These are phyloP conservation scores for Claviceps quebecensis DNA, from an alignment of 2,329 filamentous ascomycete genomes.

Conservation along the genomic window DNA sequence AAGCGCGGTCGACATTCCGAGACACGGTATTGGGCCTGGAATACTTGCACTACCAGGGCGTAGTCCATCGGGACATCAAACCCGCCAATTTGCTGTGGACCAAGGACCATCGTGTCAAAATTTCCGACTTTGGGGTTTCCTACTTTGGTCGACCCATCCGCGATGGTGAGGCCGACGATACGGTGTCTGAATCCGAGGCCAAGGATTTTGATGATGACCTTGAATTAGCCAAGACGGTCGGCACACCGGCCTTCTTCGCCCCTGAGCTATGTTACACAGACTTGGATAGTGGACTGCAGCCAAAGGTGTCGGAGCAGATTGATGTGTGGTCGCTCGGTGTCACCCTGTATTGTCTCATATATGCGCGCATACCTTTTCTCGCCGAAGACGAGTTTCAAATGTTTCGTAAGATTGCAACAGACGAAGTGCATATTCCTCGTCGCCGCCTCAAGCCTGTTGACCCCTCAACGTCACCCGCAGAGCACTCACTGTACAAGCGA, in stretches of 20 bases:
- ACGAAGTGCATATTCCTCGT: constrained; percentile 79
- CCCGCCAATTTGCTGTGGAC: constrained; percentile 86
- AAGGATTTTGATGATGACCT: constrained; percentile 83
- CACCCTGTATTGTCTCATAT: constrained; percentile 90
- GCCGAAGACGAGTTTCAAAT: constrained; percentile 85
- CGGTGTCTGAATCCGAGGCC: constrained; percentile 64
- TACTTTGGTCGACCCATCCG: constrained; percentile 84
- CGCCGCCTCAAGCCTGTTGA: constrained; percentile 67
- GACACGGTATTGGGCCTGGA: constrained; percentile 89
- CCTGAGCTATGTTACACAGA: constrained; percentile 92
- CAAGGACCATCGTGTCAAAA: constrained; percentile 76
- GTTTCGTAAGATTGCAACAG: constrained; percentile 81
- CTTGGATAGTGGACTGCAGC: constrained; percentile 51
- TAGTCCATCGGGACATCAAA: constrained; percentile 75
- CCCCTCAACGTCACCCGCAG: constrained; percentile 40
- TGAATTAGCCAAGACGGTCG: constrained; percentile 95
- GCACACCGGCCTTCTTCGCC: constrained; percentile 93
- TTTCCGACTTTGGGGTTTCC: constrained; percentile 96
- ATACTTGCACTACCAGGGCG: constrained; percentile 79
- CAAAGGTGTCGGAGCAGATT: constrained; percentile 79
- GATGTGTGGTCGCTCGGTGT: constrained; percentile 96
- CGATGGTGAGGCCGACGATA: constrained; percentile 67
- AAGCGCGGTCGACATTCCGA: constrained; percentile 72
- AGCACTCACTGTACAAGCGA: constrained; percentile 40
- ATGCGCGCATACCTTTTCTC: constrained; percentile 83